These are phyloP conservation scores for Solanum appendiculatum DNA, from an alignment of 257 asterid species.

Conservation along the genomic window DNA sequence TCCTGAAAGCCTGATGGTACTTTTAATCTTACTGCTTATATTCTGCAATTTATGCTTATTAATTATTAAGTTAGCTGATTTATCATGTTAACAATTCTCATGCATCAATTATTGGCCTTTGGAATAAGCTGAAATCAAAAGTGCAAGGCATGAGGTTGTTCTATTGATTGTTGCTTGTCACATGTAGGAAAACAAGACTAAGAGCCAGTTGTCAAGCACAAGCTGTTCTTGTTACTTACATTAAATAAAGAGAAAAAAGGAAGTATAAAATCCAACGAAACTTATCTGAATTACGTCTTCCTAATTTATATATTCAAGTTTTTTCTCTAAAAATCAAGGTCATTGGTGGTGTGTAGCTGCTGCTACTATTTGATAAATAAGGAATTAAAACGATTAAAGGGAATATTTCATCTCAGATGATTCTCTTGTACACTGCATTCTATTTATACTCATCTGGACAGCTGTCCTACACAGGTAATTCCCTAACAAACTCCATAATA, in stretches of 20 bases:
- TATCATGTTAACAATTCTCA: not conserved
- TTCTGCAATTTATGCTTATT: not conserved
- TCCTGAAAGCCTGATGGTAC: not conserved
- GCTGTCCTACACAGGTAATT: not conserved
- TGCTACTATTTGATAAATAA: not conserved
- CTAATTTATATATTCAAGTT: not conserved
- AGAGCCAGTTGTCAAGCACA: not conserved
- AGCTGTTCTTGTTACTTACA: not conserved
- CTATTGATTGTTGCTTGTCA: not conserved
- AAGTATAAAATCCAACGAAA: not conserved
- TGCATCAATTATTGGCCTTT: not conserved
- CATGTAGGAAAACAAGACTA: not conserved
- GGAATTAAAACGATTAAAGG: not conserved
- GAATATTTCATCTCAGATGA: not conserved
- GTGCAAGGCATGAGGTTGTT: not conserved
- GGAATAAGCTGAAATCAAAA: not conserved
- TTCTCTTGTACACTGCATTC: not conserved
- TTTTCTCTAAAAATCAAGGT: not conserved
- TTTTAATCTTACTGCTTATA: not conserved
- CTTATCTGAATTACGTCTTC: not conserved
- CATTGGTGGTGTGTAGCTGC: not conserved
- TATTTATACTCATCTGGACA: not conserved
- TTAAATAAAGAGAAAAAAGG: not conserved
- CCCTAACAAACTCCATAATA: not conserved
- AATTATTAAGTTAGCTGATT: not conserved